Evolutionary conservation across 1,284 basidiomycete genomes (phyloP), one percentile per base, ranked within the genome.

Genomic region (Fomitopsis schrenkii): DNA sequence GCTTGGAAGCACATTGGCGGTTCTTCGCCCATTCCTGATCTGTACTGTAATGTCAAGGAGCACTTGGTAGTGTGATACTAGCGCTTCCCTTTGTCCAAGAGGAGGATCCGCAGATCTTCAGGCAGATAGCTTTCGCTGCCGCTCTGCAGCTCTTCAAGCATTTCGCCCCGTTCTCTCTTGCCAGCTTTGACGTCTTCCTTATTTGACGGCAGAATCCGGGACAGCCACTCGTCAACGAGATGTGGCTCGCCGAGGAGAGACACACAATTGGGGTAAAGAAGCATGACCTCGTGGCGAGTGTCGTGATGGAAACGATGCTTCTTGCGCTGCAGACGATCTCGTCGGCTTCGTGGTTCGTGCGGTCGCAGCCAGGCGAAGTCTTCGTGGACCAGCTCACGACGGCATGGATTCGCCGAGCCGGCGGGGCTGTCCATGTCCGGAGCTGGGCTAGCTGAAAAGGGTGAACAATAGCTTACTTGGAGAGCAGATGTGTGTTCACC

Each of bases 21-120:
- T 79, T 3, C 86, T 70, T 89, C 87, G 2, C 87, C 87, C 0
- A 77, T 89, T 59, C 83, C 84, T 10, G 79, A 83, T 22, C 67
- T 77, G 30, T 85, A 78, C 64, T 58, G 70, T 9, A 74, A 77
- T 28, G 75, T 74, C 7, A 66, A 74, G 55, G 71, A 73, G 17
- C 72, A 89, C 59, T 79, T 81, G 59, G 88, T 90, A 72, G 71
- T 84, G 74, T 30, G 19, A 12, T 4, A 1, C 14, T 4, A 45
- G 26, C 28, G 26, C 10, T 30, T 3, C n/a, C 28, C 17, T 10
- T 3, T 9, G 46, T 4, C 10, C 15, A 10, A 5, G 46, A n/a
- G 26, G 2, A 12, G 9, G 60, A 55, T 63, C 45, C 50, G n/a
- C 60, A 61, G 38, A 53, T 52, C 22, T 52, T 19, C 42, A 26